Evolutionary conservation across 306 rosid species (phyloP).

Genomic region (Medicago arabica): DNA sequence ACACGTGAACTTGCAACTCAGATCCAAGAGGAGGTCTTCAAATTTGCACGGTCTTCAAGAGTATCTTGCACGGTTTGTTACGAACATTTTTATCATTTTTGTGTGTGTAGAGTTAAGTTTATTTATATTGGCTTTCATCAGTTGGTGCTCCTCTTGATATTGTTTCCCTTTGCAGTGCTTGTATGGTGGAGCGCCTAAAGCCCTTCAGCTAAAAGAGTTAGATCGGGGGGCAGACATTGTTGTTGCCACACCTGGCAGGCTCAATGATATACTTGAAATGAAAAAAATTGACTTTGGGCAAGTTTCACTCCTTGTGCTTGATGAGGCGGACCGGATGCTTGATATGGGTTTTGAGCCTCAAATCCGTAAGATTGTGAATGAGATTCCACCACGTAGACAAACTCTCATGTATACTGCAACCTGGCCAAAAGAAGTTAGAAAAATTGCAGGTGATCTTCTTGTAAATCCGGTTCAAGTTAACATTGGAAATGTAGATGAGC

Average conservation of each 20-base stretch:
- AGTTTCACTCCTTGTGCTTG: constrained; percentile 96
- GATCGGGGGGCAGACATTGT: constrained; percentile 97
- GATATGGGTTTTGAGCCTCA: constrained; percentile 99
- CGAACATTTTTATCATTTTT: constrained; percentile 27
- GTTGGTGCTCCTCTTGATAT: constrained; percentile 37
- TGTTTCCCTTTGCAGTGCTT: constrained; percentile 73
- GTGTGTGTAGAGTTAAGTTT: neutral
- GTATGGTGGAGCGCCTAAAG: constrained; percentile 98
- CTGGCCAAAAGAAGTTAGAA: constrained; percentile 99
- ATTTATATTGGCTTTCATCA: constrained; percentile 23
- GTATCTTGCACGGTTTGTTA: constrained; percentile 90
- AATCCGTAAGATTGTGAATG: constrained; percentile 94
- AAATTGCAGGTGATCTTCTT: constrained; percentile 94
- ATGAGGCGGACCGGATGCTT: constrained; percentile 99
- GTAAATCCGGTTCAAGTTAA: constrained; percentile 96
- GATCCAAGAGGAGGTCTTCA: constrained; percentile 87
- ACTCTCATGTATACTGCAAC: constrained; percentile 99
- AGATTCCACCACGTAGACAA: constrained; percentile 94
- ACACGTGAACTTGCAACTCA: constrained; percentile 99
- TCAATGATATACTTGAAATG: constrained; percentile 96
- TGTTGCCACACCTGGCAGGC: constrained; percentile 99
- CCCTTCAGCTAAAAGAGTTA: constrained; percentile 84
- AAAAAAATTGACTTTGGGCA: constrained; percentile 85
- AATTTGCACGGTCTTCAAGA: constrained; percentile 88
- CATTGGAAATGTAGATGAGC: constrained; percentile 96